phyloP scores from a whole-genome alignment of 116 monocot species.

The Dioscorea cayenensis region DNA sequence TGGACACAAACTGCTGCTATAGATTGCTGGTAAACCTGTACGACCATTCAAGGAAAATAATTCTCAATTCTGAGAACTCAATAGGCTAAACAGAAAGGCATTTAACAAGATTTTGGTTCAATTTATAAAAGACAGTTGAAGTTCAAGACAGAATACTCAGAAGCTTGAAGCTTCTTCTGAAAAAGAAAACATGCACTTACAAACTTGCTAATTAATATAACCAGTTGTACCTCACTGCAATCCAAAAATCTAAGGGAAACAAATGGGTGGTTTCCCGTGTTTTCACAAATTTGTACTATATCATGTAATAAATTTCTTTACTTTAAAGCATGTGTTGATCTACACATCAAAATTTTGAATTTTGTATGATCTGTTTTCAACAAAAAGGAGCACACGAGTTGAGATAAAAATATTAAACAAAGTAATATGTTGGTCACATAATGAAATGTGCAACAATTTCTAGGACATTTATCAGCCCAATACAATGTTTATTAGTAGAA shows the following conservation, averaged over 20 bases:
- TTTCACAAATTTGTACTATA: too few relatives aligned
- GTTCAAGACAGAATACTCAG: too few relatives aligned
- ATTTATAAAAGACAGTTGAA: too few relatives aligned
- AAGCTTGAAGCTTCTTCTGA: too few relatives aligned
- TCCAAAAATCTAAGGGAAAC: too few relatives aligned
- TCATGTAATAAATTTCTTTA: background rate
- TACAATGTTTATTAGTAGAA: background rate
- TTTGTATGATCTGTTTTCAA: background rate
- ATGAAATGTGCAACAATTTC: background rate
- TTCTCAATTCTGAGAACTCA: background rate
- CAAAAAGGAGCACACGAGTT: background rate
- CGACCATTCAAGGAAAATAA: background rate
- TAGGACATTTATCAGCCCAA: background rate
- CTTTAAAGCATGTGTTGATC: background rate
- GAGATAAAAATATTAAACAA: background rate
- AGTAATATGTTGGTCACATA: background rate
- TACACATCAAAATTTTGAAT: background rate
- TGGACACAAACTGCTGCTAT: slow-evolving; percentile 59
- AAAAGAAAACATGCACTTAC: too few relatives aligned
- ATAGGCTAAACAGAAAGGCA: background rate
- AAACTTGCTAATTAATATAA: too few relatives aligned
- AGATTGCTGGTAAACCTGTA: slow-evolving; percentile 61
- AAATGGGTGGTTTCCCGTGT: too few relatives aligned
- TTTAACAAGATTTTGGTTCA: background rate
- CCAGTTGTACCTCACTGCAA: too few relatives aligned